These are phyloP conservation scores for Candida corydali DNA, from an alignment of 805 yeast species.

Conservation along the genomic window DNA sequence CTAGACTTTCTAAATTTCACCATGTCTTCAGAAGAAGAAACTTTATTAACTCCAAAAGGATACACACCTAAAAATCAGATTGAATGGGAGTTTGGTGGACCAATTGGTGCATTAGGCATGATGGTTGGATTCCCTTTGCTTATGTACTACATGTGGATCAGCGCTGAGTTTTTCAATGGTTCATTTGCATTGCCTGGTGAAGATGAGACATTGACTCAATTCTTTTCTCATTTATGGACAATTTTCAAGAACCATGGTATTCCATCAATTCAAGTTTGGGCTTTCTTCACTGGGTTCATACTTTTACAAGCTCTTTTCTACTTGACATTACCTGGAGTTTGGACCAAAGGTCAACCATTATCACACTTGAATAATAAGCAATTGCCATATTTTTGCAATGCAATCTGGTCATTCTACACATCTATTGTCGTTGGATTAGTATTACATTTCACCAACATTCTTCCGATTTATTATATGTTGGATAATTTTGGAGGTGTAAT, in stretches of 20 bases:
- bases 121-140: conserved; percentile 85
- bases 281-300: conserved; percentile 67
- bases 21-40: conserved; percentile 1
- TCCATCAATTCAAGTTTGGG: conserved; percentile 62
- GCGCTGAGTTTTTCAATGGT: conserved; percentile 78
- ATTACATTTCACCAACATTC: conserved; percentile 71
- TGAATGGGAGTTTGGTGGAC: conserved; percentile 92
- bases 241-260: conserved; percentile 41
- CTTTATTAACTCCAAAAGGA: conserved; percentile 14
- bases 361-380: conserved; percentile 75
- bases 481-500: conserved; percentile 88
- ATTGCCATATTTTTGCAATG: conserved; percentile 90
- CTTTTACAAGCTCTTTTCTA: conserved; percentile 68
- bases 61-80: conserved; percentile 44
- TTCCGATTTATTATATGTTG: conserved; percentile 68
- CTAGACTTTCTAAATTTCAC: no score
- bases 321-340: conserved; percentile 83
- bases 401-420: conserved; percentile 77
- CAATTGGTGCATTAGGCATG: conserved; percentile 86
- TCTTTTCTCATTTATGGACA: conserved; percentile 39
- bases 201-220: conserved; percentile 52
- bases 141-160: conserved; percentile 97
- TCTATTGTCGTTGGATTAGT: conserved; percentile 53
- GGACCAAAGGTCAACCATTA: conserved; percentile 94
- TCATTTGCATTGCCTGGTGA: conserved; percentile 62